These are phyloP conservation scores for sorghum (Sorghum bicolor) DNA, from an alignment of 176 grass and related monocot species.

Conservation along the genomic window Sorghum_bicolor_NCBIv3 NC_012873.2:64818501-64819000, in stretches of 20 bases:
- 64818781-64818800: not conserved
- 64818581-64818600: not conserved
- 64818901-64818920: not conserved
- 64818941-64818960: not conserved
- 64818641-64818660: not conserved
- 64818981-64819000: not conserved
- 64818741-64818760: not conserved
- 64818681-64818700: not conserved
- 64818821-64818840: not conserved
- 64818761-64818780: slow-evolving; percentile 18
- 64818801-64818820: not conserved
- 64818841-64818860: not conserved
- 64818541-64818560: not conserved
- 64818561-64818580: not conserved
- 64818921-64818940: not conserved
- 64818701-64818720: not conserved
- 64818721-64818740: not conserved
- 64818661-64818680: not conserved
- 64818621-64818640: not conserved
- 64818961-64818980: not conserved
- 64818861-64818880: not conserved
- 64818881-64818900: not conserved
- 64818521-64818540: not conserved
- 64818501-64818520: not conserved
- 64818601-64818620: not conserved